Percentiles rank a stretch among this genome's conserved stretches.
Conservation (phyloP, 768 basidiomycete species). For the Crassisporium funariophilum region DNA sequence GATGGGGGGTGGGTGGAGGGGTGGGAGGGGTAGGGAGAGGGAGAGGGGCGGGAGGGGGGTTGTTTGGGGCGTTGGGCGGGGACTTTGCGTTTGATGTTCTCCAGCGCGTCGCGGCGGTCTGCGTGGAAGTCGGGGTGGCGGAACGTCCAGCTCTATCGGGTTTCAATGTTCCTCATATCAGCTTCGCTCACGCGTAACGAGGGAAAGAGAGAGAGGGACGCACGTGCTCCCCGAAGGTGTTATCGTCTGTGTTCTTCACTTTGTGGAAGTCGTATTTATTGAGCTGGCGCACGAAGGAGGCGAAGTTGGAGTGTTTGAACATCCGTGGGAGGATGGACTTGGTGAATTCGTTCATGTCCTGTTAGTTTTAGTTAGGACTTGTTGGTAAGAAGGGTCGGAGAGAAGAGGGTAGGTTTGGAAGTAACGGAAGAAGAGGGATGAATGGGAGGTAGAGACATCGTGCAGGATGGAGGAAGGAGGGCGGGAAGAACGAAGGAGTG, state of each 20-base stretch:
- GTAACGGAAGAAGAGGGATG: too few relatives aligned
- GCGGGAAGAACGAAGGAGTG: not conserved
- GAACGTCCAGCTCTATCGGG: conserved; percentile 53
- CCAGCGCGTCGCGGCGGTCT: conserved; percentile 52
- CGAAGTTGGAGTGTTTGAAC: conserved; percentile 97
- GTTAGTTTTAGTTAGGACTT: not conserved
- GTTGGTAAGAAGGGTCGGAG: too few relatives aligned
- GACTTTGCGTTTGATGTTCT: conserved; percentile 63
- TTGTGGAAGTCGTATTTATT: conserved; percentile 99
- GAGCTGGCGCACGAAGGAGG: conserved; percentile 87
- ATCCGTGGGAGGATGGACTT: conserved; percentile 86
- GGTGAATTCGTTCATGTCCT: conserved; percentile 96
- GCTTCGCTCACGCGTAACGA: not conserved
- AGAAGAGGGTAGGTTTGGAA: too few relatives aligned
- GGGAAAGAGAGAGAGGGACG: conserved; percentile 17
- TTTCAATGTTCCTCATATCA: not conserved
- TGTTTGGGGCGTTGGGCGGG: conserved; percentile 54
- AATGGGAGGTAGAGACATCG: too few relatives aligned
- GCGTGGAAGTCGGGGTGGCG: conserved; percentile 63
- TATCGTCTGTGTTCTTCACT: conserved; percentile 87
- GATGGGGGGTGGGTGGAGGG: conserved; percentile 27
- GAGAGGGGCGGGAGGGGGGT: conserved; percentile 26
- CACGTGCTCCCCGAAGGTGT: conserved; percentile 67
- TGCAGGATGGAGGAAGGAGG: not conserved
- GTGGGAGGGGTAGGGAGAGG: conserved; percentile 29